These are phyloP conservation scores for Penicillium brevicompactum DNA, from an alignment of 2,329 filamentous ascomycete genomes.

Conservation along the genomic window DNA sequence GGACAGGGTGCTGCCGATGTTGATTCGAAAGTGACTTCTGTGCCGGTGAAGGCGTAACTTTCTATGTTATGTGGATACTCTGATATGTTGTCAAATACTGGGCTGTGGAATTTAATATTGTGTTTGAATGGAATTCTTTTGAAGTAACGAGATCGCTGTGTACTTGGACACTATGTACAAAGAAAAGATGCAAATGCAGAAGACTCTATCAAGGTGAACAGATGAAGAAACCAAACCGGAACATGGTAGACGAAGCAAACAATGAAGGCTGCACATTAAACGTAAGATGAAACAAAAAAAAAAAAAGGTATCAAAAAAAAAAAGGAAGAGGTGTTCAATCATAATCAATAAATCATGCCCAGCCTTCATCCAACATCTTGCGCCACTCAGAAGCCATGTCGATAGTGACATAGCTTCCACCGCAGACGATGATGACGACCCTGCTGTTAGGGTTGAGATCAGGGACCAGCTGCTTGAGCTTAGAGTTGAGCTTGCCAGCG, in stretches of 20 bases:
- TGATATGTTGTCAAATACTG: neutral
- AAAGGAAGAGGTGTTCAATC: neutral
- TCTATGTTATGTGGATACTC: neutral
- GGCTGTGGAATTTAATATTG: neutral
- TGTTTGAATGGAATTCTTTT: neutral
- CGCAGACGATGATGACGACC: conserved; percentile 83
- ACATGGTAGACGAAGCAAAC: neutral
- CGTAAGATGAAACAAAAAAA: conserved; percentile 6
- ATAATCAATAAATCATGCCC: conserved; percentile 28
- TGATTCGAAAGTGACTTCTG: neutral
- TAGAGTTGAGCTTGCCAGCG: conserved; percentile 28
- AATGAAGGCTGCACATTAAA: conserved; percentile 6
- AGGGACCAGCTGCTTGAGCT: conserved; percentile 64
- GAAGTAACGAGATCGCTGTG: neutral
- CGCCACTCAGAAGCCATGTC: conserved; percentile 63
- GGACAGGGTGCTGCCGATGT: conserved; percentile 4
- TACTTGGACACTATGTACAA: neutral
- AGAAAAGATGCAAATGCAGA: neutral
- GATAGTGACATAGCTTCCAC: conserved; percentile 69
- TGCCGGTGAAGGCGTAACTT: neutral
- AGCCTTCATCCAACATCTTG: conserved; percentile 45
- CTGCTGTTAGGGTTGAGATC: conserved; percentile 67
- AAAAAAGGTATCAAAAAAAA: conserved; percentile 9
- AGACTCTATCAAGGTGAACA: conserved; percentile 1
- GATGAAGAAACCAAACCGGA: neutral